These are phyloP conservation scores for Metarhizium album DNA, from an alignment of 2,329 filamentous ascomycete genomes.

Conservation along the genomic window DNA sequence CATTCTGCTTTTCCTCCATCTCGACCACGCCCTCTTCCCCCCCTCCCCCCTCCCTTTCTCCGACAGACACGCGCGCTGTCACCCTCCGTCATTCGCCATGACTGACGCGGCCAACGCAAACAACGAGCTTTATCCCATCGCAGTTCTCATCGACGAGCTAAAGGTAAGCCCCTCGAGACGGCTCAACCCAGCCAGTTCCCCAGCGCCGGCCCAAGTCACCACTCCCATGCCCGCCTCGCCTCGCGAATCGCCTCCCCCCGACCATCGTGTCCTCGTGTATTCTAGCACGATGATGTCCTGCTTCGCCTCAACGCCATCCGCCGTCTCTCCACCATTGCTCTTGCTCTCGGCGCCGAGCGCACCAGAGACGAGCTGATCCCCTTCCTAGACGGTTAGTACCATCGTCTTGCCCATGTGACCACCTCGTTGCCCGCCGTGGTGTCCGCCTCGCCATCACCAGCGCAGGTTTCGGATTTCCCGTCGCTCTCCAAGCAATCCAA, in stretches of 20 bases:
- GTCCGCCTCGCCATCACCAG: not conserved
- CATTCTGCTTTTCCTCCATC: slow-evolving; percentile 4
- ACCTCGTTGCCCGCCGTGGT: not conserved
- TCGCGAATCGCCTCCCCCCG: slow-evolving; percentile 3
- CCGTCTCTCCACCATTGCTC: slow-evolving; percentile 93
- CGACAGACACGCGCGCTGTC: slow-evolving; percentile 20
- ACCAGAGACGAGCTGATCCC: slow-evolving; percentile 98
- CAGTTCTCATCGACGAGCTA: slow-evolving; percentile 97
- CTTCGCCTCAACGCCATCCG: slow-evolving; percentile 97
- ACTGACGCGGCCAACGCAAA: slow-evolving; percentile 79
- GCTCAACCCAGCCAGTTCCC: not conserved
- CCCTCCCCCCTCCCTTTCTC: slow-evolving; percentile 4
- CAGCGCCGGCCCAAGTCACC: not conserved
- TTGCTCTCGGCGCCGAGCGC: slow-evolving; percentile 89
- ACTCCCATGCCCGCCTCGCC: slow-evolving; percentile 8
- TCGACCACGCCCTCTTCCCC: slow-evolving; percentile 4
- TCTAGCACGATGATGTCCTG: slow-evolving; percentile 93
- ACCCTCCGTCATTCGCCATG: slow-evolving; percentile 51
- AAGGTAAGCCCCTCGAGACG: slow-evolving; percentile 54
- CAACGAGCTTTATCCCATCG: slow-evolving; percentile 99
- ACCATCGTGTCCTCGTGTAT: slow-evolving; percentile 11
- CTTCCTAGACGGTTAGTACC: slow-evolving; percentile 90
- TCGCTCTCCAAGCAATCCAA: not conserved
- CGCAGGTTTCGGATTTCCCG: not conserved
- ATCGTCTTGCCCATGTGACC: slow-evolving; percentile 6